A percentile compares a stretch with the other conserved stretches of the same genome.
Evolutionary conservation across 164 flowering plant species (phyloP).

Genomic region (Echeveria elegans): DNA sequence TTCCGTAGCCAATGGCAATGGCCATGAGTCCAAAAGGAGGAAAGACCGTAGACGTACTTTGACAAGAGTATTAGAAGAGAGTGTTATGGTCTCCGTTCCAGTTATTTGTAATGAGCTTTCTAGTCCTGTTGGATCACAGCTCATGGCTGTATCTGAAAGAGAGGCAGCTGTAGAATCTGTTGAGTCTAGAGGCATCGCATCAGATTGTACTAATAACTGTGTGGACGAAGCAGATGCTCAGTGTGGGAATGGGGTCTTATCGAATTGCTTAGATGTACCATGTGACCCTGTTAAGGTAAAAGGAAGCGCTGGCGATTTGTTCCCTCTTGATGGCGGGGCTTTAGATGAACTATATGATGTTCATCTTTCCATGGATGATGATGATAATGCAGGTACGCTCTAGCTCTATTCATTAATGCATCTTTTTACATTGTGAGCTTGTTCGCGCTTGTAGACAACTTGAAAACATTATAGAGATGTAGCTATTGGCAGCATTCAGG

Average conservation of each 20-base stretch:
- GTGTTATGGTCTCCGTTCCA: slow-evolving; percentile 61
- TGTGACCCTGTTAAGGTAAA: slow-evolving; percentile 34
- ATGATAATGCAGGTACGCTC: slow-evolving; percentile 33
- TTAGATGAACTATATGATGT: slow-evolving; percentile 54
- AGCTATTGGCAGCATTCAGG: no score
- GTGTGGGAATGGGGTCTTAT: slow-evolving; percentile 32
- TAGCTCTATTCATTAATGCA: slow-evolving; percentile 7
- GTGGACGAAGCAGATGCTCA: slow-evolving; percentile 36
- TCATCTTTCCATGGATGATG: slow-evolving; percentile 9
- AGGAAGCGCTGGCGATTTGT: slow-evolving; percentile 28
- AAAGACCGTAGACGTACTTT: slow-evolving; percentile 58
- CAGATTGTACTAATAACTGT: slow-evolving; percentile 24
- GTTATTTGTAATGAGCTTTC: slow-evolving; percentile 37
- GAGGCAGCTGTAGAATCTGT: slow-evolving; percentile 36
- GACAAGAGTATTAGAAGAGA: slow-evolving; percentile 71
- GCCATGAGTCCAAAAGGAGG: slow-evolving; percentile 50
- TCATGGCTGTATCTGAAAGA: slow-evolving; percentile 29
- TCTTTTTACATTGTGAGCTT: background rate
- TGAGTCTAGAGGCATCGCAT: slow-evolving; percentile 28
- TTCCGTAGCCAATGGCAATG: slow-evolving; percentile 32
- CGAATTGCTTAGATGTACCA: slow-evolving; percentile 26
- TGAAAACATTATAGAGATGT: no score
- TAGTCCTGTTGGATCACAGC: slow-evolving; percentile 28
- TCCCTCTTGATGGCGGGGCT: slow-evolving; percentile 28
- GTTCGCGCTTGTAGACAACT: background rate